These are phyloP conservation scores for Phytophthora sojae DNA, from an alignment of 352 stramenopile genomes.

Conservation along the genomic window DNA sequence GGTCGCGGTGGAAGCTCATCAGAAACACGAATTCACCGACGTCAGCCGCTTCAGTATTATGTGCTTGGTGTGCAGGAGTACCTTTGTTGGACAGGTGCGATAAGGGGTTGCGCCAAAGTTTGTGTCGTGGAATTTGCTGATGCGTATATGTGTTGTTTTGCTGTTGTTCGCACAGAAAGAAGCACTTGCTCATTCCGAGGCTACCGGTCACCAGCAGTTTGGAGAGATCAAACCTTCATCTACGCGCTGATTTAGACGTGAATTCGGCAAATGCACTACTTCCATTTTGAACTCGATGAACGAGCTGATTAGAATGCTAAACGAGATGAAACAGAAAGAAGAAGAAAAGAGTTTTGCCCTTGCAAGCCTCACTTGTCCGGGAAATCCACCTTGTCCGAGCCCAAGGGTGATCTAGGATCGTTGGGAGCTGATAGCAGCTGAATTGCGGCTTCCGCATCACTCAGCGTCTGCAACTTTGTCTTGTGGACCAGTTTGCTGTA, in stretches of 20 bases:
- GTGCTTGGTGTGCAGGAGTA: slow-evolving; percentile 70
- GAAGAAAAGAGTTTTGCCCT: slow-evolving; percentile 1
- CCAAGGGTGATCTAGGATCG: slow-evolving; percentile 48
- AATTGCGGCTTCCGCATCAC: slow-evolving; percentile 43
- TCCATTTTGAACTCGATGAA: not conserved
- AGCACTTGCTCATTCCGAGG: slow-evolving; percentile 64
- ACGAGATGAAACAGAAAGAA: slow-evolving; percentile 3
- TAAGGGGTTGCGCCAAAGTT: not conserved
- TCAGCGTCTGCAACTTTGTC: slow-evolving; percentile 50
- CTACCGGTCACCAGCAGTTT: slow-evolving; percentile 79
- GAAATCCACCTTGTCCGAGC: slow-evolving; percentile 44
- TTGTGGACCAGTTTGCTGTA: slow-evolving; percentile 61
- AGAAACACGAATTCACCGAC: slow-evolving; percentile 88
- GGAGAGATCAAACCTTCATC: slow-evolving; percentile 58
- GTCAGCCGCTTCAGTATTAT: slow-evolving; percentile 76
- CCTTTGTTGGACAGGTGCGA: slow-evolving; percentile 71
- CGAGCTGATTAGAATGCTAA: slow-evolving; percentile 12
- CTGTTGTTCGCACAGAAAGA: slow-evolving; percentile 43
- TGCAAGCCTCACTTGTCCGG: slow-evolving; percentile 23
- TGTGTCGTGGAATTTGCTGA: slow-evolving; percentile 4
- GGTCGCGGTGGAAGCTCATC: slow-evolving; percentile 83
- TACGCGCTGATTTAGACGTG: slow-evolving; percentile 19
- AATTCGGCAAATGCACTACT: slow-evolving; percentile 4
- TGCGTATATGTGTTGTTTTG: not conserved
- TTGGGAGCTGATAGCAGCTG: slow-evolving; percentile 21